A percentile compares a stretch with the other conserved stretches of the same genome.
Evolutionary conservation across 768 basidiomycete genomes (phyloP).

Genomic region (Gyrodon lividus): DNA sequence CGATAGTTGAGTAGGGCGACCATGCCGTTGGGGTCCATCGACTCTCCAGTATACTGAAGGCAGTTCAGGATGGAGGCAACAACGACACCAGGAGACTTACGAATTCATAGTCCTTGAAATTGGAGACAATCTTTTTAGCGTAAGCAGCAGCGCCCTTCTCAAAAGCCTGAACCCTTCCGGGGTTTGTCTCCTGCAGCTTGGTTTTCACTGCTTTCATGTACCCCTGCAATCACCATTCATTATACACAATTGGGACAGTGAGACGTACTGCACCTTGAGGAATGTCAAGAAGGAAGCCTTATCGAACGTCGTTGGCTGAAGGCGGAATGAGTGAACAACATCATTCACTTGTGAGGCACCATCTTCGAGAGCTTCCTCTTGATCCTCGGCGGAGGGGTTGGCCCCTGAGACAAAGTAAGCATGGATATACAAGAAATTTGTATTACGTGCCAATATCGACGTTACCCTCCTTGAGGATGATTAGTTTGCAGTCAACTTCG

Average conservation of each 20-base stretch:
- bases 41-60: conserved; percentile 64
- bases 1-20: conserved; percentile 94
- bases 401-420: conserved; percentile 55
- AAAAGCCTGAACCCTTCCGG: conserved; percentile 69
- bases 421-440: neutral
- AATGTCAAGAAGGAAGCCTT: conserved; percentile 84
- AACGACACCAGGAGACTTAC: conserved; percentile 41
- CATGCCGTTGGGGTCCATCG: conserved; percentile 89
- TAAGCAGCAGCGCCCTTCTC: conserved; percentile 75
- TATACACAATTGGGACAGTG: neutral
- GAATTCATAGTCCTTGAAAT: conserved; percentile 95
- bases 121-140: conserved; percentile 86
- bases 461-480: conserved; percentile 73
- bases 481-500: conserved; percentile 81
- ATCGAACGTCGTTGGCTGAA: conserved; percentile 78
- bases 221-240: conserved; percentile 41
- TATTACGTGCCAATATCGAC: conserved; percentile 77
- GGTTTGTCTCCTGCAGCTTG: conserved; percentile 50
- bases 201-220: conserved; percentile 94
- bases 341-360: conserved; percentile 83
- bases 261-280: conserved; percentile 61
- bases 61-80: neutral
- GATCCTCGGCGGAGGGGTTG: conserved; percentile 90
- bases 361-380: conserved; percentile 77
- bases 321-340: conserved; percentile 87